Conservation (phyloP, 257 asterid genomes). For the Lycium ferocissimum region DNA sequence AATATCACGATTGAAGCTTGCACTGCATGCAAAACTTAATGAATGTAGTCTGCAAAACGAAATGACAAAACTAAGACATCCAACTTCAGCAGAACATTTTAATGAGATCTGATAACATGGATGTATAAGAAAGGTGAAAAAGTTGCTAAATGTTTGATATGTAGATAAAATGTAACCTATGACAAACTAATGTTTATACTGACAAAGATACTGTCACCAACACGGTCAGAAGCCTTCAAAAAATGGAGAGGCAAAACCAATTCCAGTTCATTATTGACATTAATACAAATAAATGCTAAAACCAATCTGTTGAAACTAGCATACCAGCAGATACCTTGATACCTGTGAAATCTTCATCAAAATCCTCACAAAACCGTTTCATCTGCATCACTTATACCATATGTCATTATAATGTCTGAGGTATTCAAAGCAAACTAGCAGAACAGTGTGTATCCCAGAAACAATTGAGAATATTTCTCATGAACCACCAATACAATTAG, state of each 20-base stretch:
- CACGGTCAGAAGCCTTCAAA: not conserved
- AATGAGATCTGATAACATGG: not conserved
- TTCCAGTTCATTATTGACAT: conserved; percentile 20
- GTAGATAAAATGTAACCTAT: not conserved
- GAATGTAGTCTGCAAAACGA: not conserved
- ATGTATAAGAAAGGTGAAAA: not conserved
- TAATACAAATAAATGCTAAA: conserved; percentile 7
- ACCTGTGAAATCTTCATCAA: conserved; percentile 66
- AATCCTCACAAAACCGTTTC: conserved; percentile 68
- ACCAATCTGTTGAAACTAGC: conserved; percentile 45
- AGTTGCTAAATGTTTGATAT: not conserved
- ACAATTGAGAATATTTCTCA: not conserved
- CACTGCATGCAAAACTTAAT: conserved; percentile 23
- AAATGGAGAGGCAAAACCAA: conserved; percentile 26
- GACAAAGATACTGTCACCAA: not conserved
- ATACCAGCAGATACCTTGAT: conserved; percentile 91
- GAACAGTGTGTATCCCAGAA: not conserved
- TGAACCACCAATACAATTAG: not conserved
- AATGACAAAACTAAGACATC: not conserved
- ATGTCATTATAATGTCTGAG: not conserved
- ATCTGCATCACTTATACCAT: conserved; percentile 54
- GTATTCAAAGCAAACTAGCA: not conserved
- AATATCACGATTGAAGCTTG: not conserved
- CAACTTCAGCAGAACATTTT: conserved; percentile 22
- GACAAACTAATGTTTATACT: not conserved